Base-by-base conservation (phyloP, 768 basidiomycete species). In the Boletales sp. region DNA sequence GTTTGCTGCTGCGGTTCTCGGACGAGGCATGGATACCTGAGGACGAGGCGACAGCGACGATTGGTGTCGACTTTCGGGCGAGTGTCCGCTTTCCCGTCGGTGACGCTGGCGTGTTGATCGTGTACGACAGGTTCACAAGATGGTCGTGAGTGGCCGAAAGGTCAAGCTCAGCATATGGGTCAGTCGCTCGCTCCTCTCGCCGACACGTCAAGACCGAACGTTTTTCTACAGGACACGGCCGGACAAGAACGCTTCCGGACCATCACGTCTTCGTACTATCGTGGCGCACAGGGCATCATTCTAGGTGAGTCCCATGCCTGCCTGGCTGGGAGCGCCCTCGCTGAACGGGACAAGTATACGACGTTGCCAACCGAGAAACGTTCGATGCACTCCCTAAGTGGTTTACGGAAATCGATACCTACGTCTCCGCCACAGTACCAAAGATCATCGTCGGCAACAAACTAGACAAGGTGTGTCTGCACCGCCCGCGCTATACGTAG, bases 81-180 rank as follows among this genome's bases (percentile, higher is more conserved):
- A 69, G 86, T 72, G 21, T 17, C 12, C 11, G 8, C 19, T 1
- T 6, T 12, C 34, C 8, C 12, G 34, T 34, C 5, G 5, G 34
- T 34, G 34, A 34, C 6, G 34, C 13, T 5, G 13, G 12, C 1
- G 15, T 15, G 34, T 8, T 34, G 15, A 34, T 34, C 34, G 32
- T 35, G 41, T 27, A 15, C n/a, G 31, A 45, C 66, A 88, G 89
- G 86, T 91, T 24, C 89, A 90, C 67, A 91, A 88, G 76, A 89
- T 93, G 89, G 83, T 87, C 19, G 76, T 90, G 43, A 82, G 83
- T 45, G 84, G 87, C 48, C 85, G 80, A 76, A 89, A 81, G 61
- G 87, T 91, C 57, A 98, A 97, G 71, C 74, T 99, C 15, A 93
- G 89, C 48, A 95, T 98, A 69, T 99, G 97, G 97, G 94, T 95